These are phyloP conservation scores for Metahyphopichia silvanorum DNA, from an alignment of 805 yeast genomes.

Conservation along the genomic window DNA sequence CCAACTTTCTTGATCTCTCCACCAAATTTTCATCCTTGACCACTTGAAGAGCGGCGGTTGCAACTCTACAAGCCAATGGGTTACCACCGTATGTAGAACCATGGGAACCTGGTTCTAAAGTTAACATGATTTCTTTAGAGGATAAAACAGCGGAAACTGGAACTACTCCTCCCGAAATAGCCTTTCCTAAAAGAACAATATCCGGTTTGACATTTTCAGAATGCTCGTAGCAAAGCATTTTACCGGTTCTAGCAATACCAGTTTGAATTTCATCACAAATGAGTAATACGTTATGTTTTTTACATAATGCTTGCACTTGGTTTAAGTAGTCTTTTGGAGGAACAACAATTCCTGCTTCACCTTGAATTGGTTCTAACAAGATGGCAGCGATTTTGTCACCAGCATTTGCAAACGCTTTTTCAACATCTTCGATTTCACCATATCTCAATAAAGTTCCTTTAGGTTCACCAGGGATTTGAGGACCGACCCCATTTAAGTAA, in stretches of 20 bases:
- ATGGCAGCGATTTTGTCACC: conserved; percentile 92
- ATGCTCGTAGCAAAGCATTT: conserved; percentile 88
- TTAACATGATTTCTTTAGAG: conserved; percentile 84
- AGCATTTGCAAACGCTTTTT: conserved; percentile 72
- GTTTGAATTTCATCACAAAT: conserved; percentile 98
- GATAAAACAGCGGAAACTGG: conserved; percentile 92
- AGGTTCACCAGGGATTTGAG: conserved; percentile 73
- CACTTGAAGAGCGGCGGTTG: conserved; percentile 90
- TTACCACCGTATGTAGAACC: conserved; percentile 98
- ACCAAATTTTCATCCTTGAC: conserved; percentile 83
- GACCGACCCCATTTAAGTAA: conserved; percentile 78
- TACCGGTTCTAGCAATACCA: conserved; percentile 96
- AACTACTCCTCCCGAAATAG: conserved; percentile 90
- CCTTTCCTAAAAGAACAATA: conserved; percentile 86
- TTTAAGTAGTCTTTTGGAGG: conserved; percentile 82
- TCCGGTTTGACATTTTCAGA: conserved; percentile 79
- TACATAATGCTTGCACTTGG: conserved; percentile 70
- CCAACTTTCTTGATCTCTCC: conserved; percentile 71
- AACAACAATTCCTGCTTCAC: conserved; percentile 97
- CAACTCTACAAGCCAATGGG: conserved; percentile 89
- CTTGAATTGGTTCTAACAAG: conserved; percentile 93
- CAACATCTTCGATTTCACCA: conserved; percentile 84
- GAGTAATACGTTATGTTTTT: conserved; percentile 77
- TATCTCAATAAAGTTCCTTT: conserved; percentile 64
- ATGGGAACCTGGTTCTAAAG: conserved; percentile 92